phyloP scores from a whole-genome alignment of 352 stramenopile genomes.

The Phytophthora agathidicida region DNA sequence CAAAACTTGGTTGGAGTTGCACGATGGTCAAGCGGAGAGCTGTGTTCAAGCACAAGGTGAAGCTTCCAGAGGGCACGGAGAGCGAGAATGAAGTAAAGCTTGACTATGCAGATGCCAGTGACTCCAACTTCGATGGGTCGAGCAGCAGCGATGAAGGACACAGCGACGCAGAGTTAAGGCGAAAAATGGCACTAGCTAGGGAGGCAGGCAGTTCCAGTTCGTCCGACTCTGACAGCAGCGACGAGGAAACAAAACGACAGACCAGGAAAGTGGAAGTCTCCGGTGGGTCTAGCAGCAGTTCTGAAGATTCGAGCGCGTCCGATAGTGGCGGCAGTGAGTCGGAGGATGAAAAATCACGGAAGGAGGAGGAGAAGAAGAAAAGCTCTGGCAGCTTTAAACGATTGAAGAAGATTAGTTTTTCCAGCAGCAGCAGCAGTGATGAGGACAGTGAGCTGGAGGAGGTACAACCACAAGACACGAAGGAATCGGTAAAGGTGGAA shows the following conservation, averaged over 20 bases:
- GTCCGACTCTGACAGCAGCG: not conserved
- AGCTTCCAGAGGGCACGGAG: constrained; percentile 30
- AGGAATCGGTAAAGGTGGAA: not conserved
- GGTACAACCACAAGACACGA: not conserved
- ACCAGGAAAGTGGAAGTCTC: not conserved
- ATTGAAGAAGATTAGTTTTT: constrained; percentile 5
- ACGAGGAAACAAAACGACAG: not conserved
- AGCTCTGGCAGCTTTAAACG: not conserved
- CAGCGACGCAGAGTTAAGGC: constrained; percentile 1
- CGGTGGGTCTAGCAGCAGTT: not conserved
- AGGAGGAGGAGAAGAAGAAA: not conserved
- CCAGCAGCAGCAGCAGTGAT: not conserved
- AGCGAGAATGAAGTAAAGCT: constrained; percentile 20
- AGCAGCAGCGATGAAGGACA: not conserved
- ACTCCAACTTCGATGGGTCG: constrained; percentile 17
- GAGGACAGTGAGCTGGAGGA: constrained; percentile 13
- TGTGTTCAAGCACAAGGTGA: constrained; percentile 7
- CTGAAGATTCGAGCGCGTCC: constrained; percentile 4
- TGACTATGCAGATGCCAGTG: constrained; percentile 6
- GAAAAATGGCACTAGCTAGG: not conserved
- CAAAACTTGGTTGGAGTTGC: too few species aligned
- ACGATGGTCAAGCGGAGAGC: constrained; percentile 11
- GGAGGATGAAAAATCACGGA: not conserved
- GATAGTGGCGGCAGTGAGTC: constrained; percentile 8
- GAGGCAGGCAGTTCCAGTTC: not conserved